phyloP scores from a whole-genome alignment of 2,329 filamentous ascomycete genomes.

The Dichotomopilus funicola region DNA sequence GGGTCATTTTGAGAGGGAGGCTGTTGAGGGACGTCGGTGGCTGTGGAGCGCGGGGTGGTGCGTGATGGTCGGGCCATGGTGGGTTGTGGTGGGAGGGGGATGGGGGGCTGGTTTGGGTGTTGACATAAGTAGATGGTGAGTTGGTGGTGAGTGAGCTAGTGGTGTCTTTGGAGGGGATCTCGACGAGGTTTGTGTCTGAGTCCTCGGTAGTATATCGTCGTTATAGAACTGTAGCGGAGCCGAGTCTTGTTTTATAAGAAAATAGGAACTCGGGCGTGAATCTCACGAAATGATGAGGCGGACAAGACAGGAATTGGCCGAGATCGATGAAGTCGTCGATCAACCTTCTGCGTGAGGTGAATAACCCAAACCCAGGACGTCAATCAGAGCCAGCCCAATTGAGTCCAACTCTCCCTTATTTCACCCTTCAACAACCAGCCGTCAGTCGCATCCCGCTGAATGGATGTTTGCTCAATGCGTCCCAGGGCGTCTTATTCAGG shows the following conservation, averaged over 20 bases:
- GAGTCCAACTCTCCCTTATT: not conserved
- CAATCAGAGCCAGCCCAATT: too few species aligned
- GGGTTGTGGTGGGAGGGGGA: constrained; percentile 4
- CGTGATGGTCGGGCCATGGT: constrained; percentile 25
- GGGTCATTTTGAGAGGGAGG: constrained; percentile 27
- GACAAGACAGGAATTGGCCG: not conserved
- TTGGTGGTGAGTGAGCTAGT: too few species aligned
- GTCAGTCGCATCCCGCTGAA: not conserved
- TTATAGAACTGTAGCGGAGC: too few species aligned
- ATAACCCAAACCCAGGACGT: not conserved
- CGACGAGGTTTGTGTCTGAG: too few species aligned
- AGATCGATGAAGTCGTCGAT: not conserved
- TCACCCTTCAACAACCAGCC: not conserved
- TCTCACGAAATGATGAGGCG: not conserved
- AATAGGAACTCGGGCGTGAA: not conserved
- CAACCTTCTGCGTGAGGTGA: not conserved
- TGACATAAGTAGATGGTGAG: not conserved
- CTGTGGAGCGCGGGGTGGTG: constrained; percentile 25
- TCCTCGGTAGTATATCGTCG: too few species aligned
- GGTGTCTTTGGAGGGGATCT: too few species aligned
- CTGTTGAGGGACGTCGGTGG: constrained; percentile 16
- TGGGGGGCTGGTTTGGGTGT: not conserved
- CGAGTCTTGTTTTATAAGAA: too few species aligned
- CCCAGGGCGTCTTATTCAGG: constrained; percentile 11
- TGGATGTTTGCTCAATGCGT: not conserved